phyloP scores from a whole-genome alignment of 2,329 filamentous ascomycete species.

The Fonsecaea multimorphosa region DNA sequence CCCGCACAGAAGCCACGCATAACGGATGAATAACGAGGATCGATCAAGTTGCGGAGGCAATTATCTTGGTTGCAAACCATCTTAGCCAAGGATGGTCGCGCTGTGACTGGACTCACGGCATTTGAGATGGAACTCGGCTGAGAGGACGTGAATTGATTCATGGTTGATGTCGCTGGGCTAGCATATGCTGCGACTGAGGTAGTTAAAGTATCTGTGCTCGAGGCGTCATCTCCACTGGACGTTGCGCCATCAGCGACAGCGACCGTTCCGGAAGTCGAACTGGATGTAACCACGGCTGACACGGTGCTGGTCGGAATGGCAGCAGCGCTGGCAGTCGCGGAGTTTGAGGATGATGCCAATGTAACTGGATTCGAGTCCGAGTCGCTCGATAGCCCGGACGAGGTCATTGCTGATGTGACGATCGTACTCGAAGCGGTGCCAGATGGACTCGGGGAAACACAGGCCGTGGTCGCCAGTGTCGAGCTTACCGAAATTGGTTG shows the following conservation, averaged over 20 bases:
- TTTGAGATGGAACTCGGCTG: slow-evolving; percentile 14
- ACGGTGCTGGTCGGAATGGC: not conserved
- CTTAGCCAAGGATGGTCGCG: slow-evolving; percentile 25
- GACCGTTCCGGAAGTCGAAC: not conserved
- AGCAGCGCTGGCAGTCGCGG: not conserved
- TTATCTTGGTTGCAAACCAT: slow-evolving; percentile 35
- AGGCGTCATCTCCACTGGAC: not conserved
- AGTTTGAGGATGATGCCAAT: not conserved
- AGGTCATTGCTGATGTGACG: not conserved
- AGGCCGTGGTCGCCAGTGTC: not conserved
- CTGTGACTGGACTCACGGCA: slow-evolving; percentile 23
- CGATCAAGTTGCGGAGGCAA: slow-evolving; percentile 36
- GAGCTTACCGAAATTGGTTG: not conserved
- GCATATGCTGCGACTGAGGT: not conserved
- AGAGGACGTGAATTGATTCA: slow-evolving; percentile 5
- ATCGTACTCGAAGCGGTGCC: not conserved
- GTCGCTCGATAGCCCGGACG: not conserved
- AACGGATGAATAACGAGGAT: slow-evolving; percentile 25
- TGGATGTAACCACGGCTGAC: not conserved
- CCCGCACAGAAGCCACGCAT: slow-evolving; percentile 26
- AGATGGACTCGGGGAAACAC: not conserved
- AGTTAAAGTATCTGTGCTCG: not conserved
- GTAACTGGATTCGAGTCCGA: not conserved
- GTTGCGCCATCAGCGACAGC: not conserved
- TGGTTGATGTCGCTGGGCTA: not conserved